Percentiles rank a stretch among this genome's conserved stretches.
Conservation (phyloP, 495 filamentous ascomycete genomes). For the Penicillium coffeae region DNA sequence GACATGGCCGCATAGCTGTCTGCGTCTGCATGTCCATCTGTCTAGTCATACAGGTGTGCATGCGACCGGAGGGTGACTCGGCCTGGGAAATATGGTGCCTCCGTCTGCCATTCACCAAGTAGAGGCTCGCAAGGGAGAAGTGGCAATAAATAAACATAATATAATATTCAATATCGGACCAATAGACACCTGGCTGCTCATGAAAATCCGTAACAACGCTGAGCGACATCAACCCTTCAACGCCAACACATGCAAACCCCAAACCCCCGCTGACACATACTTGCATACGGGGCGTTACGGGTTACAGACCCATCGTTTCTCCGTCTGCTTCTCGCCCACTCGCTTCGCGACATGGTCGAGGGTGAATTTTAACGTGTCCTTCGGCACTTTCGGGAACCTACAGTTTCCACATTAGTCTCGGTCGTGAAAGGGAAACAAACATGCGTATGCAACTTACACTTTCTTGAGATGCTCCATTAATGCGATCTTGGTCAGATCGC, state of each 20-base stretch:
- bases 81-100: too few species aligned
- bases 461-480: conserved; percentile 73
- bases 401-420: conserved; percentile 6
- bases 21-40: neutral
- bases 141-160: too few species aligned
- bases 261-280: neutral
- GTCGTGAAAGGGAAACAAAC: neutral
- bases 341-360: conserved; percentile 66
- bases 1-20: too few species aligned
- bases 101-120: too few species aligned
- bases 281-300: neutral
- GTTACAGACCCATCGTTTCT: conserved; percentile 59
- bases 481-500: conserved; percentile 69
- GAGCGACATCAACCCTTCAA: neutral
- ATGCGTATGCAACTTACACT: too few species aligned
- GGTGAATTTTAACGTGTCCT: conserved; percentile 68
- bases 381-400: conserved; percentile 68
- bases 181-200: too few species aligned
- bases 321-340: conserved; percentile 56
- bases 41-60: neutral
- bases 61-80: neutral
- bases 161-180: too few species aligned
- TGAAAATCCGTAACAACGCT: neutral
- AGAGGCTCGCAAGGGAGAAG: too few species aligned
- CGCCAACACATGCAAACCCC: conserved; percentile 1